Evolutionary conservation across 768 basidiomycete genomes (phyloP), one percentile per base, ranked within the genome.

Genomic region (Suillus clintonianus): DNA sequence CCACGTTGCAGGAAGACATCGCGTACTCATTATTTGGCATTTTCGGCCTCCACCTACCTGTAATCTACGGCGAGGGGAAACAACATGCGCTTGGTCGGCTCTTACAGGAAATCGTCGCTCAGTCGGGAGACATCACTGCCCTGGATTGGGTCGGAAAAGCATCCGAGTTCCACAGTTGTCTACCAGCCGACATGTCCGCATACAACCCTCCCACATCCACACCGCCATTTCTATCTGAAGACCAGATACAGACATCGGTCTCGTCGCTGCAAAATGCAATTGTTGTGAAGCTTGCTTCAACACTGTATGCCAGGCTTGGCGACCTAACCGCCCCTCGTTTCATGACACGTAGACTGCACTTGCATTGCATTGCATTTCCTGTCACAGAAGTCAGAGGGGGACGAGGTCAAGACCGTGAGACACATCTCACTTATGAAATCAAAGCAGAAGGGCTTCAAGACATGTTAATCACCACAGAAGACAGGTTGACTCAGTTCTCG

Each of bases 21-120:
- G 59, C 59, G 4, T 60, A 60, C 30, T 60, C 59, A 22, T n/a
- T 60, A 5, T 47, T 60, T 30, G 59, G 59, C 5, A 36, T 60
- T n/a, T 60, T 60, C 7, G 59, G 24, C 15, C 36, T 60, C 19
- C 30, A 51, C 22, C n/a, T 60, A 15, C 59, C 47, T 4, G 59
- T 60, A 5, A 36, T 51, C 15, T 60, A 60, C 14, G 59, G 59
- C 30, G 59, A 60, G 59, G n/a, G 5, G 32, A 60, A 36, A 24
- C 43, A 32, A 22, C 51, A 60, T 4, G 59, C 59, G 8, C 48
- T 60, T 5, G 59, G 59, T 8, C 45, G 59, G 24, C 32, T 60
- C 30, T 53, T 60, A 30, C 30, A 34, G 30, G 59, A 60, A 19
- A 60, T 60, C 6, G 30, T 60, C 3, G 45, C 43, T 14, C 59